Evolutionary conservation across 805 yeast species (phyloP).

Genomic region (Yarrowia phangngaensis): DNA sequence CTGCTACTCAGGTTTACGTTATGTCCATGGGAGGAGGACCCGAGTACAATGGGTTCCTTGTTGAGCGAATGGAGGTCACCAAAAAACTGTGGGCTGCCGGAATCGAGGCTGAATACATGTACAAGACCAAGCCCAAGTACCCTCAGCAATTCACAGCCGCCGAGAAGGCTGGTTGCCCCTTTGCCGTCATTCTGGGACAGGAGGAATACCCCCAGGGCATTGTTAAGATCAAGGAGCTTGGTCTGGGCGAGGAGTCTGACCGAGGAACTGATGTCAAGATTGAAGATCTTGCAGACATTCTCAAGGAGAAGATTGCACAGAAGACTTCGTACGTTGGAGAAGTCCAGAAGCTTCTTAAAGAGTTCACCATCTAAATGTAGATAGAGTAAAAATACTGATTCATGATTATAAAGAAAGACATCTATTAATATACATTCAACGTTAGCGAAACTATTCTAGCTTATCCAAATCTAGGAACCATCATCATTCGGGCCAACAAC

Average conservation of each 20-base stretch:
- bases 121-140: constrained; percentile 89
- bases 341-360: constrained; percentile 21
- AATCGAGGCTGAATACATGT: constrained; percentile 84
- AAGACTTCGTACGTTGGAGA: constrained; percentile 21
- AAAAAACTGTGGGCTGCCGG: constrained; percentile 83
- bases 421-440: constrained; percentile 21
- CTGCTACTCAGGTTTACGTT: constrained; percentile 87
- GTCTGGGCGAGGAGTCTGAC: constrained; percentile 80
- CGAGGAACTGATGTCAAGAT: constrained; percentile 76
- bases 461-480: constrained; percentile 20
- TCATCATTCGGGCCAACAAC: constrained; percentile 17
- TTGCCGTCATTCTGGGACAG: constrained; percentile 92
- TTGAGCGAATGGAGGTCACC: constrained; percentile 86
- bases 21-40: constrained; percentile 99
- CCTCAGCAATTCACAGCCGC: constrained; percentile 98
- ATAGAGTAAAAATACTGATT: background rate
- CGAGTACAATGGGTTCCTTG: constrained; percentile 88
- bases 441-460: background rate
- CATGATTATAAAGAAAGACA: background rate
- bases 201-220: constrained; percentile 83
- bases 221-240: constrained; percentile 80
- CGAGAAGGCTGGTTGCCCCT: constrained; percentile 84
- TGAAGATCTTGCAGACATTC: constrained; percentile 54
- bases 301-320: constrained; percentile 48
- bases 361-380: constrained; percentile 10